Conservation (phyloP, 306 rosid genomes). For the Purshia tridentata region DNA sequence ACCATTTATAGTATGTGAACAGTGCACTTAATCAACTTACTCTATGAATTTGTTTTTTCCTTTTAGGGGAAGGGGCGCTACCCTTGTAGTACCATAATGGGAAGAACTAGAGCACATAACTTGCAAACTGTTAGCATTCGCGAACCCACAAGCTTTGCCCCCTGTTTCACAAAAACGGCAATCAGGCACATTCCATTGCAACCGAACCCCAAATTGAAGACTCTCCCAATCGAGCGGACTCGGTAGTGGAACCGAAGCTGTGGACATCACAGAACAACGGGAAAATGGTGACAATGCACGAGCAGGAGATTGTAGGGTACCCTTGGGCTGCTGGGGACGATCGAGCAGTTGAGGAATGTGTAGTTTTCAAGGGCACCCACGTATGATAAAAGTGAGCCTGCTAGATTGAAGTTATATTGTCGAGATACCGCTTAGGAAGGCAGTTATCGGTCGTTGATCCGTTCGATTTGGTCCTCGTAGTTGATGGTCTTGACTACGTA, state of each 20-base stretch:
- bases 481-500: background rate
- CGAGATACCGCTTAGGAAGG: constrained; percentile 13
- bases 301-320: background rate
- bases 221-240: constrained; percentile 3
- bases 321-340: background rate
- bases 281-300: background rate
- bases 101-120: constrained; percentile 9
- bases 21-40: too few species aligned
- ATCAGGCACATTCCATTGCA: constrained; percentile 41
- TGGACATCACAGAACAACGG: constrained; percentile 31
- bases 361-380: background rate
- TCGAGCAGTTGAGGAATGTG: constrained; percentile 47
- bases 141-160: constrained; percentile 19
- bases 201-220: constrained; percentile 15
- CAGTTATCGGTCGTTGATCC: constrained; percentile 13
- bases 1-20: too few species aligned
- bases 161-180: constrained; percentile 30
- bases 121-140: background rate
- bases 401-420: background rate
- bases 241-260: constrained; percentile 28
- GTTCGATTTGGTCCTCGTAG: constrained; percentile 7
- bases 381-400: background rate
- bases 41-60: too few species aligned
- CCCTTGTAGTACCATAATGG: constrained; percentile 36
- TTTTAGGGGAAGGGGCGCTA: too few species aligned